These are phyloP conservation scores for Gloeophyllum trabeum DNA, from an alignment of 768 basidiomycete genomes.

Conservation along the genomic window DNA sequence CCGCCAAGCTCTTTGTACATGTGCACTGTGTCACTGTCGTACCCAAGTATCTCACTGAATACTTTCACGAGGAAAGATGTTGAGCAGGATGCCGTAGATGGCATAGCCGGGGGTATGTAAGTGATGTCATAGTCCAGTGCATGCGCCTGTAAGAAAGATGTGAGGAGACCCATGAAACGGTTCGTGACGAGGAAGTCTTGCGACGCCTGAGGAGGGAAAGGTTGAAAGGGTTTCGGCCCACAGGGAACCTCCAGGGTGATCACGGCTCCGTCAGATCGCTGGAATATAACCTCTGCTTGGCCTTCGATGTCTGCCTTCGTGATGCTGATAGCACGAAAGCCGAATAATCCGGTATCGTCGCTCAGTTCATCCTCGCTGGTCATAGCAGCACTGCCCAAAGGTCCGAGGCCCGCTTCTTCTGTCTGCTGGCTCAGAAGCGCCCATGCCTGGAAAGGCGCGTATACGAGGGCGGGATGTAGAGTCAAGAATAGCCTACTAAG, in stretches of 20 bases:
- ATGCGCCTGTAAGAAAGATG: slow-evolving; percentile 50
- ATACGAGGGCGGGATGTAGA: slow-evolving; percentile 45
- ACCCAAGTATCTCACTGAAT: slow-evolving; percentile 48
- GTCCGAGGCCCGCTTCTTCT: slow-evolving; percentile 41
- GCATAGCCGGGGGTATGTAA: slow-evolving; percentile 42
- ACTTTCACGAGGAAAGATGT: slow-evolving; percentile 43
- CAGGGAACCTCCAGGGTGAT: slow-evolving; percentile 33
- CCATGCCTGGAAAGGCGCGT: slow-evolving; percentile 53
- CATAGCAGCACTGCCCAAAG: slow-evolving; percentile 35
- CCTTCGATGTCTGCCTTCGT: slow-evolving; percentile 23
- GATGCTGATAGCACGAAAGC: slow-evolving; percentile 34
- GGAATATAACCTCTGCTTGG: slow-evolving; percentile 33
- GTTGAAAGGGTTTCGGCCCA: slow-evolving; percentile 31
- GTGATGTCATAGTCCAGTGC: slow-evolving; percentile 58
- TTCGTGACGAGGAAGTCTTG: slow-evolving; percentile 33
- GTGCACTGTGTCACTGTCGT: slow-evolving; percentile 46
- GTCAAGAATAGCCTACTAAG: slow-evolving; percentile 43
- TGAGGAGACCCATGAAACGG: slow-evolving; percentile 46
- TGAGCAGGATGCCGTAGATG: slow-evolving; percentile 52
- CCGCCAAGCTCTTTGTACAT: slow-evolving; percentile 64
- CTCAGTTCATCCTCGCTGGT: slow-evolving; percentile 22
- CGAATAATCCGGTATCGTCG: slow-evolving; percentile 32
- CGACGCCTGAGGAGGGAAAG: slow-evolving; percentile 30
- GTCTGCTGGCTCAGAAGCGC: slow-evolving; percentile 45
- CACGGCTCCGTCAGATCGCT: slow-evolving; percentile 15